Evolutionary conservation across 441 rosid species (phyloP), one percentile per base, ranked within the genome.

Genomic region (Aquilaria agallochum): DNA sequence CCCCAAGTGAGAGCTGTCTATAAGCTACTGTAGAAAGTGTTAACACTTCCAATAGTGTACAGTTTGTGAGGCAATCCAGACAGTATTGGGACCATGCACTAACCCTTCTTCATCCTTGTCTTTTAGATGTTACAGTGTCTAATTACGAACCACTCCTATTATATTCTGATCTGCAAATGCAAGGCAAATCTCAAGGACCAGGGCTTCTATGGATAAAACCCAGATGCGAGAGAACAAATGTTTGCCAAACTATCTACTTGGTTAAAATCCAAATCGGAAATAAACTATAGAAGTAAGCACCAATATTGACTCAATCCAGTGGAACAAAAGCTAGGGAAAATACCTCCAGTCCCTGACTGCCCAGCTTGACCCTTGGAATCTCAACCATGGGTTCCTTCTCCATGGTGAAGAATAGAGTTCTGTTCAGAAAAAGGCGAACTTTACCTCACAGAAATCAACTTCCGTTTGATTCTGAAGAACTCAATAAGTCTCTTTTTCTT

Each of bases 331-430:
- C 32, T n/a, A 42, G 49, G 2, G 32, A 31, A 15, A 42, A 46
- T 64, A 64, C 68, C 68, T 56, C 68, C 61, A 74, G 44, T 34
- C 78, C 78, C 48, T 62, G 78, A 6, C 48, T 58, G 27, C 78
- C 78, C 57, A 74, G 14, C 58, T 74, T 74, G 59, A 66, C 72
- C 40, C 55, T 66, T 12, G 74, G 55, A 10, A 58, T 31, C 42
- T 61, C 62, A 48, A 66, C 12, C 12, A 50, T 68, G 45, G 51
- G 36, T 8, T 44, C n/a, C 13, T 54, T 14, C 47, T 64, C 55
- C 61, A 64, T 64, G 56, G 40, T 30, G 1, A 59, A 32, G 42
- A 5, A 34, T 20, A 20, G 27, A 20, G 27, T 20, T 20, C 27
- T 20, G 27, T 20, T 20, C 27, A 20, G 27, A 0, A 20, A 20